phyloP scores from a whole-genome alignment of 208 protist species.

The Crithidia brevicula region DNA sequence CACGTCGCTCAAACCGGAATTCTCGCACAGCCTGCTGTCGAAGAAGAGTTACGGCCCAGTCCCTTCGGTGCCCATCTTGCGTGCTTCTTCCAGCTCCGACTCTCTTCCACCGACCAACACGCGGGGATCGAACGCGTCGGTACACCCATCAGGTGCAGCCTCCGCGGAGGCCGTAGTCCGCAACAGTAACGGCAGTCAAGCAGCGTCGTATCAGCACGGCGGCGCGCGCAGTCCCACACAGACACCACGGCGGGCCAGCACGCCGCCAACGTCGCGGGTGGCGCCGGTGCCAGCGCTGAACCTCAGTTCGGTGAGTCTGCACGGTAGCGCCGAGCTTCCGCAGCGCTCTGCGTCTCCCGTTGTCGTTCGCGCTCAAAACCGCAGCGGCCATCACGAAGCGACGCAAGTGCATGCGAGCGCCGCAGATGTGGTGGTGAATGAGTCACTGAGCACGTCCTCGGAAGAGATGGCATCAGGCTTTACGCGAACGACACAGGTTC shows the following conservation, averaged over 20 bases:
- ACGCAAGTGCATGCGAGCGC: neutral
- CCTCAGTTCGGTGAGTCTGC: neutral
- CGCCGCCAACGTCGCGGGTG: conserved; percentile 2
- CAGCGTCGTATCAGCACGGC: neutral
- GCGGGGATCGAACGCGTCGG: neutral
- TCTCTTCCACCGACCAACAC: neutral
- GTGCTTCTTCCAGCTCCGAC: neutral
- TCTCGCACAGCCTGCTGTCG: neutral
- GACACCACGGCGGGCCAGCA: neutral
- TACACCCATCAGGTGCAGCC: neutral
- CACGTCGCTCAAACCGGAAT: neutral
- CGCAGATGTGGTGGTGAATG: neutral
- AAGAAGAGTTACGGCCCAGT: conserved; percentile 12
- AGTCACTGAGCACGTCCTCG: neutral
- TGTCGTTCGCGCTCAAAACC: neutral
- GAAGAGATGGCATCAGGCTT: neutral
- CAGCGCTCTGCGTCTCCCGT: conserved; percentile 14
- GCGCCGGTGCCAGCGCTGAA: conserved; percentile 5
- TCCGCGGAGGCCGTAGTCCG: neutral
- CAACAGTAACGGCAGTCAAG: too few relatives aligned
- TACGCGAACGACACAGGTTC: neutral
- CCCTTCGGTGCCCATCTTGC: conserved; percentile 16
- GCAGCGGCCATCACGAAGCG: neutral
- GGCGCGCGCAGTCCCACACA: neutral
- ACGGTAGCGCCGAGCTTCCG: conserved; percentile 2